These are phyloP conservation scores for Daucus carota DNA, from an alignment of 129 eudicot genomes.

Conservation along the genomic window DH1_v3.0 NC_030388.2:29084001-29084500, in stretches of 20 bases:
- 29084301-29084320: neutral
- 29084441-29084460: no score
- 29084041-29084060: conserved; percentile 11
- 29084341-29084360: no score
- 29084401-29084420: no score
- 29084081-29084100: conserved; percentile 19
- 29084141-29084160: conserved; percentile 55
- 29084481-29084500: no score
- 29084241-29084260: neutral
- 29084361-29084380: no score
- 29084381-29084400: no score
- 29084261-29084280: neutral
- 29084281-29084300: neutral
- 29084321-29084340: no score
- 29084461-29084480: no score
- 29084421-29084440: no score
- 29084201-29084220: conserved; percentile 1
- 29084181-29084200: conserved; percentile 26
- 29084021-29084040: conserved; percentile 18
- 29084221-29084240: neutral
- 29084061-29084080: conserved; percentile 6
- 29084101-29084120: conserved; percentile 25
- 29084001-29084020: conserved; percentile 17
- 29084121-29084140: conserved; percentile 39
- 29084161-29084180: conserved; percentile 62